Conservation (phyloP, 1,139 yeast species). For the Scheffersomyces illinoinensis region DNA sequence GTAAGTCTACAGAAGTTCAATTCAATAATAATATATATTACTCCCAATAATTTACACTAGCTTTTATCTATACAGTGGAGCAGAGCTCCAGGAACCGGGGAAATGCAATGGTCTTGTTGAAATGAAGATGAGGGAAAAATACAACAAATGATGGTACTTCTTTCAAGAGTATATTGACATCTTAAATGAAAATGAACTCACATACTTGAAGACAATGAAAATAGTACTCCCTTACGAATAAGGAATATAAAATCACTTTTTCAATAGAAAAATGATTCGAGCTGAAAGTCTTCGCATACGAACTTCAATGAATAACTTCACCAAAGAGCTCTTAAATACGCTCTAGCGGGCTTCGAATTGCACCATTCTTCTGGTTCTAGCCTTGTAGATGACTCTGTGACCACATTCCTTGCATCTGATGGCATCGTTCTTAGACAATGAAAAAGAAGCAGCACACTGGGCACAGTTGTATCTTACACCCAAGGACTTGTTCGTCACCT, state of each 20-base stretch:
- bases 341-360: constrained; percentile 51
- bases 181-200: background rate
- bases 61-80: background rate
- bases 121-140: background rate
- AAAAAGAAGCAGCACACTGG: constrained; percentile 88
- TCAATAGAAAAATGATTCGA: too few relatives aligned
- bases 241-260: too few relatives aligned
- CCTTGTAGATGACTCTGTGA: constrained; percentile 94
- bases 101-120: background rate
- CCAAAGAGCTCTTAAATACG: too few relatives aligned
- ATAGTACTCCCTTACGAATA: too few relatives aligned
- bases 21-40: too few relatives aligned
- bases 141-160: background rate
- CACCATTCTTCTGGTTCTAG: constrained; percentile 95
- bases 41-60: background rate
- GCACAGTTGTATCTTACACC: constrained; percentile 96
- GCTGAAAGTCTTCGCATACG: too few relatives aligned
- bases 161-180: background rate
- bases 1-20: background rate
- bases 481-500: constrained; percentile 65
- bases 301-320: too few relatives aligned
- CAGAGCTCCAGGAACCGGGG: background rate
- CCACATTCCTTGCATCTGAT: constrained; percentile 99
- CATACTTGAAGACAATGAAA: background rate
- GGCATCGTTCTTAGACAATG: constrained; percentile 91